These are phyloP conservation scores for Tricholoma flavovirens DNA, from an alignment of 768 basidiomycete species.

Conservation along the genomic window DNA sequence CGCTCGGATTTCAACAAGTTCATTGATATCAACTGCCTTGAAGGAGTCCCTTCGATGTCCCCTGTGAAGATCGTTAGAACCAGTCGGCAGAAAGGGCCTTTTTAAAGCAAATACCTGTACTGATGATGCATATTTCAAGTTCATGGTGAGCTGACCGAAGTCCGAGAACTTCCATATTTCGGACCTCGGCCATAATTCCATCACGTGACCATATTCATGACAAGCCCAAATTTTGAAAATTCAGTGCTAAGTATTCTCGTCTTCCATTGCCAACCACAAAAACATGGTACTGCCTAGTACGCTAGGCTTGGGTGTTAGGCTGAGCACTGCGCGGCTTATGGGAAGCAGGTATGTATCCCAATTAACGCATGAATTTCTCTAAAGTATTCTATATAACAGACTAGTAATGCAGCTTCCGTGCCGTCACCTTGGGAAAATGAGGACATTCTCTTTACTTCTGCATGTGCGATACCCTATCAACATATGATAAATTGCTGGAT, in stretches of 20 bases:
- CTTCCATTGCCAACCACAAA: not conserved
- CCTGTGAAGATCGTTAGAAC: conserved; percentile 16
- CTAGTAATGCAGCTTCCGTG: conserved; percentile 10
- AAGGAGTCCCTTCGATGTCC: conserved; percentile 49
- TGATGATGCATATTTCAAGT: conserved; percentile 9
- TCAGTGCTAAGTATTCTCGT: not conserved
- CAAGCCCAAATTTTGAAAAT: not conserved
- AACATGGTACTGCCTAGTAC: conserved; percentile 15
- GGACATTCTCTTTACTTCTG: conserved; percentile 17
- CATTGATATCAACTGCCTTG: conserved; percentile 44
- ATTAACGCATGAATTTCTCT: not conserved
- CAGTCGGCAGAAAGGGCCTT: no score
- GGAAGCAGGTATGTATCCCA: conserved; percentile 10
- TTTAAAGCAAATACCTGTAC: conserved; percentile 4
- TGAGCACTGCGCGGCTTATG: conserved; percentile 5
- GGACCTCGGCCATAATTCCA: not conserved
- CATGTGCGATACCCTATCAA: conserved; percentile 12
- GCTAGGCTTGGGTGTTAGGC: conserved; percentile 12
- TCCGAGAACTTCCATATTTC: no score
- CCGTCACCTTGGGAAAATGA: conserved; percentile 5
- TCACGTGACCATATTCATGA: not conserved
- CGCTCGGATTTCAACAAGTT: conserved; percentile 72
- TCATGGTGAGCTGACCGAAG: no score
- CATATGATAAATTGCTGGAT: conserved; percentile 3
- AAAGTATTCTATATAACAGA: conserved; percentile 1